Evolutionary conservation across 228 moss, liverwort and hornwort species (phyloP).

Genomic region (Sphagnum magellanicum): DNA sequence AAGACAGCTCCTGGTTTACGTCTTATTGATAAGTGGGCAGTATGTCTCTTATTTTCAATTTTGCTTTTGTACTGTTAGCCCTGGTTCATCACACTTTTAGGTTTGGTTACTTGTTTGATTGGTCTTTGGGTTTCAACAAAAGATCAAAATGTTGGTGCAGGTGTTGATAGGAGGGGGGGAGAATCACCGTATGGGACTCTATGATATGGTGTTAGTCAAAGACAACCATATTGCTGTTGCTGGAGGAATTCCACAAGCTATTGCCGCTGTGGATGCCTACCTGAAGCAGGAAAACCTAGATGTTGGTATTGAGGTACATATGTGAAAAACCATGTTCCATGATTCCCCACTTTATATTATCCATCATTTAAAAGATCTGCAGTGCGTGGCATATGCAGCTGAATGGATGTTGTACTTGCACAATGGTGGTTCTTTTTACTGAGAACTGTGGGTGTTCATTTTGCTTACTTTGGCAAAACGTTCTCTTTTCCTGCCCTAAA

Average conservation of each 20-base stretch:
- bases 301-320: constrained; percentile 75
- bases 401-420: no score
- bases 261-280: constrained; percentile 72
- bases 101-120: neutral
- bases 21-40: constrained; percentile 94
- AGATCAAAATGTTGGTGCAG: constrained; percentile 23
- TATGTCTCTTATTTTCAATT: constrained; percentile 19
- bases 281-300: constrained; percentile 53
- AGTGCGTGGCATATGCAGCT: no score
- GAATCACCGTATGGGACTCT: constrained; percentile 97
- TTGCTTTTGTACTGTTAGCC: neutral
- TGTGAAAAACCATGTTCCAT: neutral
- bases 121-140: neutral
- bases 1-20: constrained; percentile 89
- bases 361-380: neutral
- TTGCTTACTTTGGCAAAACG: no score
- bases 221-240: constrained; percentile 92
- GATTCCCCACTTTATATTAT: neutral
- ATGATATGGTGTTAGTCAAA: constrained; percentile 95
- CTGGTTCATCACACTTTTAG: neutral
- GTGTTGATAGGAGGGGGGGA: constrained; percentile 93
- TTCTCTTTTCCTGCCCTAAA: no score
- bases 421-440: no score
- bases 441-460: no score
- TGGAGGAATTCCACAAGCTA: constrained; percentile 78